These are phyloP conservation scores for Neopestalotiopsis sp. DNA, from an alignment of 2,329 filamentous ascomycete species.

Conservation along the genomic window DNA sequence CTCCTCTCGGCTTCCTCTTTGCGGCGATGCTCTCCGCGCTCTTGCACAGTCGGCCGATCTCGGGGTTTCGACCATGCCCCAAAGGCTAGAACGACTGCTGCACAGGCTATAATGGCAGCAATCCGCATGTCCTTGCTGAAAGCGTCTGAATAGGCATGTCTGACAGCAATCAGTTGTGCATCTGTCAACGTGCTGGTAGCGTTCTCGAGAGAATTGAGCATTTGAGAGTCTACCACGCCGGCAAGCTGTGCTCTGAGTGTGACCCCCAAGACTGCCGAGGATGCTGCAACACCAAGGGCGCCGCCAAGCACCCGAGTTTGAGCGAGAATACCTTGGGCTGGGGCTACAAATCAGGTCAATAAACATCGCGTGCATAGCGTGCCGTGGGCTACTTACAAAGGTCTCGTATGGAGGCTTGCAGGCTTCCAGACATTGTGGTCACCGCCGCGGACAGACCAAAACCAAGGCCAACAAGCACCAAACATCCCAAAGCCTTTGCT, in stretches of 20 bases:
- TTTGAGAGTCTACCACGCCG: constrained; percentile 33
- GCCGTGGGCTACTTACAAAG: constrained; percentile 44
- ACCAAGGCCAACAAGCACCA: constrained; percentile 58
- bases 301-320: constrained; percentile 59
- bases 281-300: constrained; percentile 59
- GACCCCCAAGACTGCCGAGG: constrained; percentile 50
- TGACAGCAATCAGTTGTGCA: constrained; percentile 38
- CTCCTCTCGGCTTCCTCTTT: constrained; percentile 33
- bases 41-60: constrained; percentile 34
- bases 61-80: constrained; percentile 42
- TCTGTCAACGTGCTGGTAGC: constrained; percentile 28
- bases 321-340: constrained; percentile 58
- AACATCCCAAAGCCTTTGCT: constrained; percentile 53
- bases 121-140: constrained; percentile 54
- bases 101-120: constrained; percentile 46
- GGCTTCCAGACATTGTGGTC: constrained; percentile 50
- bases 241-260: constrained; percentile 37
- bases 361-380: neutral
- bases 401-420: constrained; percentile 49
- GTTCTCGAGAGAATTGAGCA: constrained; percentile 32
- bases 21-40: constrained; percentile 32
- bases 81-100: constrained; percentile 45
- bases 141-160: constrained; percentile 47
- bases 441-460: constrained; percentile 55
- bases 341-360: constrained; percentile 41